These are phyloP conservation scores for Coemansia sp. DNA, from an alignment of 192 early-diverging fungal species.

Conservation along the genomic window DNA sequence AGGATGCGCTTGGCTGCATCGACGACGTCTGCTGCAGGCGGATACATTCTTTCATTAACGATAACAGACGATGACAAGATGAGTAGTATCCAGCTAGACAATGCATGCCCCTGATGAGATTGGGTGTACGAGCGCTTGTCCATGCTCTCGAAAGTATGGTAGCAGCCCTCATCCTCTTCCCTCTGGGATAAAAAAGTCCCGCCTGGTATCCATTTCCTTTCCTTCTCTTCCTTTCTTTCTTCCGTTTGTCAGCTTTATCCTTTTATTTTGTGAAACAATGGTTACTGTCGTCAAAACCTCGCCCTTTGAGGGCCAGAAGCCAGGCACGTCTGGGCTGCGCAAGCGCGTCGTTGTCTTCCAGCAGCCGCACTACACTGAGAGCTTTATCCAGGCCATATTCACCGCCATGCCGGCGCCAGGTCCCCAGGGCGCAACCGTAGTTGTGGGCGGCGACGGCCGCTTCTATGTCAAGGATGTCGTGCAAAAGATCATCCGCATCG, in stretches of 20 bases:
- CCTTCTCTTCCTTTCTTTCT: background rate
- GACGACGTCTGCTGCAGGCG: slow-evolving; percentile 2
- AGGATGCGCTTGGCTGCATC: slow-evolving; percentile 18
- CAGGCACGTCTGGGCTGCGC: slow-evolving; percentile 93
- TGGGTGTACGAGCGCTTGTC: too few species aligned
- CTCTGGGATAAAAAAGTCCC: too few species aligned
- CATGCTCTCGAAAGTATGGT: too few species aligned
- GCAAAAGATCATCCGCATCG: slow-evolving; percentile 84
- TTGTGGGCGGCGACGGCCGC: slow-evolving; percentile 96
- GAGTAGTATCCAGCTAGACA: too few species aligned
- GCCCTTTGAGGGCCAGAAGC: slow-evolving; percentile 92
- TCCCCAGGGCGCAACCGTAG: slow-evolving; percentile 74
- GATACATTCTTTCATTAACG: background rate
- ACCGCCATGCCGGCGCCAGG: slow-evolving; percentile 75
- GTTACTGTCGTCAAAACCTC: slow-evolving; percentile 58
- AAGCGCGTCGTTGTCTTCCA: slow-evolving; percentile 96
- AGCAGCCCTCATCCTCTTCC: too few species aligned
- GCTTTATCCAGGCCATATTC: slow-evolving; percentile 93
- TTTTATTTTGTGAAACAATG: background rate
- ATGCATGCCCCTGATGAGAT: too few species aligned
- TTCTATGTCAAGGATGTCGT: slow-evolving; percentile 83
- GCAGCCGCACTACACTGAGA: slow-evolving; percentile 93
- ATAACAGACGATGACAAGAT: too few species aligned
- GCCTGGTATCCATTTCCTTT: background rate
- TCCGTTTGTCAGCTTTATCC: background rate